Conservation (phyloP, 805 yeast genomes). For the Wickerhamiella qilinensis region DNA sequence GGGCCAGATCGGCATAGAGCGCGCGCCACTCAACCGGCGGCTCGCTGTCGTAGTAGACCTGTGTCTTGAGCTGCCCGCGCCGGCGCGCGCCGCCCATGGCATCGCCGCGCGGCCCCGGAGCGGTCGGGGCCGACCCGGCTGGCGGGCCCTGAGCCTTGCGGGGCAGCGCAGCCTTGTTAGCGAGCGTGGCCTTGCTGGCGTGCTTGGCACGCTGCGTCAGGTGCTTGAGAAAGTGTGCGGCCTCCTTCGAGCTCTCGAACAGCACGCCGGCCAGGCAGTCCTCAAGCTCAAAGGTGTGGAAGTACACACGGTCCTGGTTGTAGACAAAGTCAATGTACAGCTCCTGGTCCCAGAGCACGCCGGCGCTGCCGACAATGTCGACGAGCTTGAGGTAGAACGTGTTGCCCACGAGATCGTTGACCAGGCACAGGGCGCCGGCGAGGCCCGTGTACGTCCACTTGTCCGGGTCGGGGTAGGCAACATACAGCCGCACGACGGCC, state of each 20-base stretch:
- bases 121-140: constrained; percentile 17
- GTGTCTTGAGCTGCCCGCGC: constrained; percentile 15
- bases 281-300: constrained; percentile 88
- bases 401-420: constrained; percentile 87
- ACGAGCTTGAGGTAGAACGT: constrained; percentile 82
- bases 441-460: constrained; percentile 82
- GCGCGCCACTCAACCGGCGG: constrained; percentile 81
- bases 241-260: constrained; percentile 81
- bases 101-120: constrained; percentile 53
- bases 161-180: constrained; percentile 79
- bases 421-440: constrained; percentile 72
- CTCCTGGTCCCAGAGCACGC: constrained; percentile 97
- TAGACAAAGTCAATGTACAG: constrained; percentile 75
- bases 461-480: constrained; percentile 72
- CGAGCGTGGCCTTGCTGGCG: constrained; percentile 72
- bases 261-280: constrained; percentile 75
- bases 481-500: constrained; percentile 74
- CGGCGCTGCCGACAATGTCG: constrained; percentile 64
- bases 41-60: constrained; percentile 52
- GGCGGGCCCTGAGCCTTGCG: constrained; percentile 28
- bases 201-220: constrained; percentile 62
- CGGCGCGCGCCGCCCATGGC: constrained; percentile 20
- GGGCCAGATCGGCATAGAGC: constrained; percentile 53
- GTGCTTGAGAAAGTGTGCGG: constrained; percentile 67
- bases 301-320: constrained; percentile 85